Conservation (phyloP, 78 protist genomes). For the Cyanophora paradoxa region DNA sequence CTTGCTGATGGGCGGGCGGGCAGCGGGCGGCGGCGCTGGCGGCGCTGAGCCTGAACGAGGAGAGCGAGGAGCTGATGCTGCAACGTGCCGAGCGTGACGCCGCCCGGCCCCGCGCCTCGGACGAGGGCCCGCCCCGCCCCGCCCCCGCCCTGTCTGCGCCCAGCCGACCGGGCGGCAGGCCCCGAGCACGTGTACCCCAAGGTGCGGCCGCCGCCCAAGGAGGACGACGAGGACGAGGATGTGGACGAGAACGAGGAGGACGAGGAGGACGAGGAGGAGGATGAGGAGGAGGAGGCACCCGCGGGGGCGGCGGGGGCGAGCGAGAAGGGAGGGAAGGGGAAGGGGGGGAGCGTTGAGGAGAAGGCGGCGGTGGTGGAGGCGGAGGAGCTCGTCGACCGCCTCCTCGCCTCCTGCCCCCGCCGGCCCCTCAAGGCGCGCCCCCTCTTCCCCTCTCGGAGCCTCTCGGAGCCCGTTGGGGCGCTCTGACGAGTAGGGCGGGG, state of each 20-base stretch:
- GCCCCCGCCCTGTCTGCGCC: too few relatives aligned
- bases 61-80: neutral
- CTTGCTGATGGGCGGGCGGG: neutral
- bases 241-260: neutral
- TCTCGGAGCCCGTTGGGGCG: neutral
- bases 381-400: neutral
- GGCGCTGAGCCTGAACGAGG: neutral
- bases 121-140: too few relatives aligned
- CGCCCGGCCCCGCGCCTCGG: too few relatives aligned
- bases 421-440: neutral
- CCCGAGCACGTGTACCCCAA: too few relatives aligned
- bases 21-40: neutral
- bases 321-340: neutral
- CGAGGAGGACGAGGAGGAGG: slow-evolving; percentile 1
- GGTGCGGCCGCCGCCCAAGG: too few relatives aligned
- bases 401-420: neutral
- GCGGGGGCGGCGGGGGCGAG: too few relatives aligned
- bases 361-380: neutral
- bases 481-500: neutral
- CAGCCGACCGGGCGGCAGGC: too few relatives aligned
- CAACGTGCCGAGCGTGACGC: neutral
- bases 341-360: neutral
- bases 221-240: neutral
- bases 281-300: neutral
- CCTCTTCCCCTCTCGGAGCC: neutral